phyloP scores from a whole-genome alignment of 2,329 filamentous ascomycete genomes.

The Thielaviopsis populi region DNA sequence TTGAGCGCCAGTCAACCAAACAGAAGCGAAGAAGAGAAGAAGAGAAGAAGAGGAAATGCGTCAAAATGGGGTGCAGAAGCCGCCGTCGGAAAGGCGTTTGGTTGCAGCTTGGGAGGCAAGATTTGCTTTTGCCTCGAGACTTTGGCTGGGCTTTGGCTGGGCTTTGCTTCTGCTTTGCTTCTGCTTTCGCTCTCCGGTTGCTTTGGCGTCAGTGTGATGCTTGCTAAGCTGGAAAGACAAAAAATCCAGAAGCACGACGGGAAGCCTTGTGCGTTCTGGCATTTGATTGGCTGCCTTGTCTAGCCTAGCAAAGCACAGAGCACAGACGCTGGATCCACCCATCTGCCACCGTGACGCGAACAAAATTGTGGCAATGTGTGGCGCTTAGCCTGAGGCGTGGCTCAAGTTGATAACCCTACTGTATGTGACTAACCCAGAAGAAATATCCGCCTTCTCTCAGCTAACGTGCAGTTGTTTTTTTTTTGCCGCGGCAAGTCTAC shows the following conservation, averaged over 20 bases:
- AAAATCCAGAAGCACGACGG: neutral
- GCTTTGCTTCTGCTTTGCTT: neutral
- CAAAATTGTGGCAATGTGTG: neutral
- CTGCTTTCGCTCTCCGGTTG: neutral
- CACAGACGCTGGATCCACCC: neutral
- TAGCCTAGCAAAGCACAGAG: neutral
- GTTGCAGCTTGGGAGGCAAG: too few relatives aligned
- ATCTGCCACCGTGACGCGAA: neutral
- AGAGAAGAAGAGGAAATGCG: neutral
- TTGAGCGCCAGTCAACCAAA: neutral
- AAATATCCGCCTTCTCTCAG: too few relatives aligned
- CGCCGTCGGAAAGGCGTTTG: neutral
- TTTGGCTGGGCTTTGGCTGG: too few relatives aligned
- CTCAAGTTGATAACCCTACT: neutral
- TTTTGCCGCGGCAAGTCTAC: too few relatives aligned
- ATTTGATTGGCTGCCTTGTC: neutral
- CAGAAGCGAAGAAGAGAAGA: neutral
- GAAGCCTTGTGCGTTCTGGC: neutral
- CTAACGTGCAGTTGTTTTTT: too few relatives aligned
- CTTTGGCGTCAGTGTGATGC: neutral
- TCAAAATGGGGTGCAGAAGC: neutral
- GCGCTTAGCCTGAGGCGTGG: neutral
- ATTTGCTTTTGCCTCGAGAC: too few relatives aligned
- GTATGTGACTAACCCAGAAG: neutral
- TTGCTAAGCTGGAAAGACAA: neutral